Base-by-base conservation (phyloP, 352 stramenopile genomes). In the Phytophthora cactorum region DNA sequence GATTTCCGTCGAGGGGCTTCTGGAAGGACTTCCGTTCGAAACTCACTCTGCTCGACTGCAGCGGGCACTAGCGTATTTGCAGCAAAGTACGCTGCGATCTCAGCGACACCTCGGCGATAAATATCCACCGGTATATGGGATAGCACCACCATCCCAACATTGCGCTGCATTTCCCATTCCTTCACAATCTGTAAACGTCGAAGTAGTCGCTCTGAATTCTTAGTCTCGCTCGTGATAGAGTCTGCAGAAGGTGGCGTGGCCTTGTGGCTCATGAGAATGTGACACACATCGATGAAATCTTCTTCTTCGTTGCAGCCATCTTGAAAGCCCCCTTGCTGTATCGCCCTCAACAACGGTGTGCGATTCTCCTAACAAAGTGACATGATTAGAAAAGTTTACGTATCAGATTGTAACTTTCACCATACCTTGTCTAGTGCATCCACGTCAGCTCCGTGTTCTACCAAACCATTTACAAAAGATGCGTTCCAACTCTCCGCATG, bases 221-320 rank as follows among this genome's bases (percentile, higher is more conserved):
- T 32, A 29, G 53, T 12, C n/a, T 46, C 57, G 15, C 5, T 51
- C 39, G 34, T 12, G 17, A 63, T 25, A 9, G 32, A 8, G 10
- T 65, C 52, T 31, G 28, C 12, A 9, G 32, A 12, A 22, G 57
- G 57, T 8, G 43, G 44, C 9, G 38, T 53, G 2, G 69, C 65
- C 36, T 67, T 70, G 38, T 77, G 58, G 9, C 52, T 74, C 58
- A 74, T 63, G 32, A 77, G 54, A 41, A 60, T 57, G 28, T 70
- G 69, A 12, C 64, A 74, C 12, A 77, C 50, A 17, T 74, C 64
- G 11, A 77, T 73, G 14, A 77, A 77, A 10, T 70, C 36, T 45
- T 68, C 63, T 55, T 73, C 69, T 55, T 72, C 58, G 12, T 62
- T 10, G 36, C 59, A 56, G 27, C 55, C 58, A 52, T 39, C n/a